A percentile compares a stretch with the other conserved stretches of the same genome.
These are phyloP conservation scores for Alternaria postmessia DNA, from an alignment of 2,329 filamentous ascomycete species.

Conservation along the genomic window DNA sequence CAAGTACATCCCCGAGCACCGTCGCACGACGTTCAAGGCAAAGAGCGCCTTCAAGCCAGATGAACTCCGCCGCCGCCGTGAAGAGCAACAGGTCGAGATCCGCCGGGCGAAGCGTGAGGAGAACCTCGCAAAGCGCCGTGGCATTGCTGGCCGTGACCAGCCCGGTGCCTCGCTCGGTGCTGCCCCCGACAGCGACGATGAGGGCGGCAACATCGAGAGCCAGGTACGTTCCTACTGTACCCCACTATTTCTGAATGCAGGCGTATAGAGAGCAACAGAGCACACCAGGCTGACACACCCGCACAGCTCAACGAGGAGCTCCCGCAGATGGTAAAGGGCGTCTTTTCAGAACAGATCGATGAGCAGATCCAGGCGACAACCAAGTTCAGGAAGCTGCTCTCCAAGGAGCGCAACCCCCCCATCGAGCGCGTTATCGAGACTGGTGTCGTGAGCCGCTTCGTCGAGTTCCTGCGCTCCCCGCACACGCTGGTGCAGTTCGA, in stretches of 20 bases:
- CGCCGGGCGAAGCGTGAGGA: conserved; percentile 98
- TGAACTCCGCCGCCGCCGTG: conserved; percentile 95
- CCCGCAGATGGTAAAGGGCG: conserved; percentile 95
- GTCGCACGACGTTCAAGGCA: conserved; percentile 99
- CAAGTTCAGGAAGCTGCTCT: conserved; percentile 97
- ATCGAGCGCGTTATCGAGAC: conserved; percentile 99
- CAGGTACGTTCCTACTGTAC: conserved; percentile 73
- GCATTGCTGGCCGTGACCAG: conserved; percentile 78
- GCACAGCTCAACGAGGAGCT: conserved; percentile 92
- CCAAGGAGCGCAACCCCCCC: conserved; percentile 98
- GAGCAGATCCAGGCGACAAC: conserved; percentile 96
- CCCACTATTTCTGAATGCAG: conserved; percentile 25
- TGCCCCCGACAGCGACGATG: conserved; percentile 96
- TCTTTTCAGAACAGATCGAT: conserved; percentile 99
- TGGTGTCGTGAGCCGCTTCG: conserved; percentile 94
- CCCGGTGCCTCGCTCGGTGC: conserved; percentile 85
- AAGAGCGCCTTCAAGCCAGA: conserved; percentile 99
- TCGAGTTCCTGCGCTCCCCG: conserved; percentile 96
- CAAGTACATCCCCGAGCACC: conserved; percentile 99
- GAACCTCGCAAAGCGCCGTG: conserved; percentile 97
- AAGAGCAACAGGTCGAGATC: conserved; percentile 99
- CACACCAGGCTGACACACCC: conserved; percentile 24
- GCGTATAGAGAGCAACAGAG: neutral
- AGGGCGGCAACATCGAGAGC: conserved; percentile 90
- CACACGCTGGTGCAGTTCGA: conserved; percentile 99